Conservation (phyloP, 352 stramenopile genomes). For the Globisporangium iwayamae region DNA sequence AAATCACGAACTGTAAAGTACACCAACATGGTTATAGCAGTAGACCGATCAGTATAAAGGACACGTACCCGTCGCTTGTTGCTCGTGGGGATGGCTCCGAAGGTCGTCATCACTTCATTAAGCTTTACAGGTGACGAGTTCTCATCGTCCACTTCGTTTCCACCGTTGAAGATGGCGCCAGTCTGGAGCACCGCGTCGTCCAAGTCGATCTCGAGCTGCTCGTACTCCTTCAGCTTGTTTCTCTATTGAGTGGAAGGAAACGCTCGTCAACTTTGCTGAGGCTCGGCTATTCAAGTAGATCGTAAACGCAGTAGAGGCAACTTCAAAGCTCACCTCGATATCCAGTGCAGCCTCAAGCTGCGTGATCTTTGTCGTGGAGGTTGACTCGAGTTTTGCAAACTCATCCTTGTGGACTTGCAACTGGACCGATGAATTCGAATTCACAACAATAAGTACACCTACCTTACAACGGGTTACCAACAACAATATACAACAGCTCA, state of each 20-base stretch:
- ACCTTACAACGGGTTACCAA: too few species aligned
- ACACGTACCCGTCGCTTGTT: constrained; percentile 56
- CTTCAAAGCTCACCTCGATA: constrained; percentile 31
- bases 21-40: background rate
- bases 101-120: constrained; percentile 35
- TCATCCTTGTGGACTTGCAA: constrained; percentile 66
- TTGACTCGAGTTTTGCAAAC: constrained; percentile 64
- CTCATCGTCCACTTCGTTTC: background rate
- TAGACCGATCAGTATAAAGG: background rate
- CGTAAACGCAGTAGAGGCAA: too few species aligned
- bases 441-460: background rate
- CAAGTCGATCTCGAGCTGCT: constrained; percentile 69
- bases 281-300: background rate
- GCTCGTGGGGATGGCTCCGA: constrained; percentile 59
- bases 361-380: constrained; percentile 53
- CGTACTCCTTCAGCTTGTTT: constrained; percentile 66
- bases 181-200: constrained; percentile 66
- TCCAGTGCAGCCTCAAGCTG: constrained; percentile 55
- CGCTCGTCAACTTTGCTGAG: background rate
- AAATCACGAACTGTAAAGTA: background rate
- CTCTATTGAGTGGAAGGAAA: constrained; percentile 21
- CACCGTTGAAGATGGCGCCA: constrained; percentile 29
- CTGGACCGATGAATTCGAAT: constrained; percentile 17
- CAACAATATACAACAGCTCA: constrained; percentile 11
- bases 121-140: constrained; percentile 10